Base-by-base conservation (phyloP, 2,329 filamentous ascomycete species). In the Hyphodiscus sp. region DNA sequence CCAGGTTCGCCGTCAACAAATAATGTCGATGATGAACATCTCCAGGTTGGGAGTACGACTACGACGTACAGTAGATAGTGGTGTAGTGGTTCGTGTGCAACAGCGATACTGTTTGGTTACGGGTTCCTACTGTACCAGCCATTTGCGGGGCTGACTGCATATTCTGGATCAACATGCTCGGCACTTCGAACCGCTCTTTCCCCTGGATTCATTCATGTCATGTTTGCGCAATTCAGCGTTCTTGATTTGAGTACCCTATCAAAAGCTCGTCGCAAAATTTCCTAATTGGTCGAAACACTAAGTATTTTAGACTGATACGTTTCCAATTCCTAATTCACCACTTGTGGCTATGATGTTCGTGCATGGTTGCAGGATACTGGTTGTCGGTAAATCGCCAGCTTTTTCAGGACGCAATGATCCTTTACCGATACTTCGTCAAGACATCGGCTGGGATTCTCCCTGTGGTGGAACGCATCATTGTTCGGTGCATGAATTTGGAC, bases 401-500 rank as follows among this genome's bases (percentile, higher is more conserved):
- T 38, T 15, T 38, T 38, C 33, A 10, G 33, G 33, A 15, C 16
- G 5, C 11, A 38, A 33, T 33, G 7, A 33, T 7, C 7, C 11
- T 38, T 38, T 38, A 38, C 33, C 33, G 5, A 38, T 38, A 38
- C 16, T 38, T n/a, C 33, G 11, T 13, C 4, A 4, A 44, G 48
- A 51, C 43, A 33, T 50, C 48, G 41, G 13, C 55, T 53, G 41
- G 54, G 54, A 42, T 49, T 49, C 44, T 41, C n/a, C 30, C 19
- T 43, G 50, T 47, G 55, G 53, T 49, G 54, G 58, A 58, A 56
- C 53, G 47, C 38, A 23, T 41, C 51, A 44, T 51, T 56, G 51
- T 60, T 60, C 55, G 47, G 53, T 60, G 58, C 58, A 58, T 56
- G 19, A 54, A 50, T 42, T 20, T 38, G 11, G 33, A 38, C 5